These are phyloP conservation scores for Scytalidium sp. DNA, from an alignment of 2,329 filamentous ascomycete genomes.

Conservation along the genomic window DNA sequence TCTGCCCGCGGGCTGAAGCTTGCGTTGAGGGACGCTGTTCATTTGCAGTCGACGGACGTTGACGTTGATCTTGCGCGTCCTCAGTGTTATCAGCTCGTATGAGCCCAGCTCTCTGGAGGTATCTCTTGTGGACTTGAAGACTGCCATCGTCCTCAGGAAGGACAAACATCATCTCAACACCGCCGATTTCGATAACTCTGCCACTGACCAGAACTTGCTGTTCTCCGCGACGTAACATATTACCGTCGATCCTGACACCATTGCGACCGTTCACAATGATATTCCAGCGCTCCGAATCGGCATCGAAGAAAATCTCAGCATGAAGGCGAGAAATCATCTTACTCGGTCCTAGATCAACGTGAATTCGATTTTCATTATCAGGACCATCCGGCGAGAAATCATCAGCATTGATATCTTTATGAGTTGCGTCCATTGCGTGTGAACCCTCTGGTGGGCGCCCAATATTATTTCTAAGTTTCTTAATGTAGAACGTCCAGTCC, in stretches of 20 bases:
- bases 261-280: slow-evolving; percentile 89
- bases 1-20: slow-evolving; percentile 13
- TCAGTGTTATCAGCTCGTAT: slow-evolving; percentile 24
- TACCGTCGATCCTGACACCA: slow-evolving; percentile 80
- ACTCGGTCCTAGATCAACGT: slow-evolving; percentile 85
- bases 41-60: neutral
- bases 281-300: slow-evolving; percentile 71
- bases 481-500: slow-evolving; percentile 84
- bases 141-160: slow-evolving; percentile 71
- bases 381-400: slow-evolving; percentile 22
- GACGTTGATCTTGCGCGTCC: slow-evolving; percentile 8
- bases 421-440: slow-evolving; percentile 23
- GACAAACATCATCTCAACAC: slow-evolving; percentile 98
- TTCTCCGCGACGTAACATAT: slow-evolving; percentile 62
- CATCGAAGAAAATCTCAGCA: slow-evolving; percentile 71
- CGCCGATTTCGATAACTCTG: slow-evolving; percentile 86
- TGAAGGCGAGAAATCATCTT: slow-evolving; percentile 79
- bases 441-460: slow-evolving; percentile 62
- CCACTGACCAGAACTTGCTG: slow-evolving; percentile 72
- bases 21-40: neutral
- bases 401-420: slow-evolving; percentile 26
- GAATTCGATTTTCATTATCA: slow-evolving; percentile 42
- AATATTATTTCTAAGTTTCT: slow-evolving; percentile 71
- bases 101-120: slow-evolving; percentile 65
- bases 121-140: slow-evolving; percentile 65